These are phyloP conservation scores for Aristolochia californica DNA, from an alignment of 164 flowering plant species.

Conservation along the genomic window DNA sequence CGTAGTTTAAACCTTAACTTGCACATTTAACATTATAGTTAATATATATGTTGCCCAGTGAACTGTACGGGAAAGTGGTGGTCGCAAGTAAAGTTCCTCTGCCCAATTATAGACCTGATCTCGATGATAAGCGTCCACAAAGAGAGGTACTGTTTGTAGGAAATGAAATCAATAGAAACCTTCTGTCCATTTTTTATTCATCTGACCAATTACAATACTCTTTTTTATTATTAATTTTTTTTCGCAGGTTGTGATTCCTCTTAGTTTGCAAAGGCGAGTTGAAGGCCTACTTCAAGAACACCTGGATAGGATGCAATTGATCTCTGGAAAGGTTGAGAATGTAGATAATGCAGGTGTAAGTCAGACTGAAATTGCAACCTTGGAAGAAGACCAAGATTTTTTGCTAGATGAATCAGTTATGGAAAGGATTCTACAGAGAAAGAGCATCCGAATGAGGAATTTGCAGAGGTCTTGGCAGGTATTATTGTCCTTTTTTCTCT, in stretches of 20 bases:
- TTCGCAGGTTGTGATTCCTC: conserved; percentile 86
- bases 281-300: conserved; percentile 95
- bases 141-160: conserved; percentile 63
- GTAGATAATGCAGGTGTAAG: conserved; percentile 15
- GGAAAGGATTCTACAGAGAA: conserved; percentile 94
- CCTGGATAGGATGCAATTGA: conserved; percentile 60
- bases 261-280: conserved; percentile 90
- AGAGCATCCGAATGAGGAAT: conserved; percentile 80
- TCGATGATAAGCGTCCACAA: conserved; percentile 95
- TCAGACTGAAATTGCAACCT: conserved; percentile 25
- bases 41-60: conserved; percentile 28
- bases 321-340: conserved; percentile 27
- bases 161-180: background rate
- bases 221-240: background rate
- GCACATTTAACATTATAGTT: background rate
- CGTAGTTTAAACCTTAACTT: no score
- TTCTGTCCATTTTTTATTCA: no score
- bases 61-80: conserved; percentile 82
- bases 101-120: conserved; percentile 94
- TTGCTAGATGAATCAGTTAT: conserved; percentile 73
- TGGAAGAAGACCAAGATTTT: conserved; percentile 43
- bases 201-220: no score
- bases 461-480: conserved; percentile 88
- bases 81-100: conserved; percentile 97
- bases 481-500: background rate